Base-by-base conservation (phyloP, 2,329 filamentous ascomycete genomes). In the Arthrinium phaeospermum region DNA sequence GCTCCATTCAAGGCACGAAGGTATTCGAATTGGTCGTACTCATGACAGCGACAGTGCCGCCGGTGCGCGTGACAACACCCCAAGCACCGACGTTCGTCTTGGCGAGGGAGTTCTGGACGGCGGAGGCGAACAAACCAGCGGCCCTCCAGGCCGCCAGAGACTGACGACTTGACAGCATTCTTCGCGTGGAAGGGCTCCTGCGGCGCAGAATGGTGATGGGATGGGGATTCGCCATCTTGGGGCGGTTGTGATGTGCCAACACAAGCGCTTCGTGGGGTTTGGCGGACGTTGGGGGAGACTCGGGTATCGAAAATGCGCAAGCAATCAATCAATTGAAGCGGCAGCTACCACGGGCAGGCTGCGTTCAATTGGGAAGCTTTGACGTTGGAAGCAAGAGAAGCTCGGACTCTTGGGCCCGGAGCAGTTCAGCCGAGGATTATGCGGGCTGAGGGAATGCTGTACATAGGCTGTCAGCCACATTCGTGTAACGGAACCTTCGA, bases 61-160 rank as follows among this genome's bases (percentile, higher is more conserved):
- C 95, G 72, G 91, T 92, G 79, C 91, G 90, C 67, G 93, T 93
- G 81, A 98, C 91, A 79, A 98, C 89, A 76, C 93, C 93, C 86
- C 92, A 90, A 74, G 91, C 89, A 78, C 95, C 94, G 76, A 96
- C 87, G 83, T 98, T 98, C 81, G 90, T 88, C 86, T 91, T 95
- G 71, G 92, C 88, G 77, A 98, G 89, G 73, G 95, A 94, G 86
- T 97, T 98, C 86, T 95, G 93, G 76, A 97, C 88, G 71, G 93
- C 92, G 69, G 94, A 92, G 73, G 93, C 82, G 82, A 94, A 88
- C 80, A 93, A 85, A 78, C 95, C 95, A 73, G 89, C 89, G 73
- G 86, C 85, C 91, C 91, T 74, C 92, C 75, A 91, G 79, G 53
- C 88, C 89, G 74, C 91, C 90, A 81, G 90, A 91, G 80, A 92